A percentile compares a stretch with the other conserved stretches of the same genome.
Conservation (phyloP, 495 filamentous ascomycete genomes). For the Elasticomyces elasticus region DNA sequence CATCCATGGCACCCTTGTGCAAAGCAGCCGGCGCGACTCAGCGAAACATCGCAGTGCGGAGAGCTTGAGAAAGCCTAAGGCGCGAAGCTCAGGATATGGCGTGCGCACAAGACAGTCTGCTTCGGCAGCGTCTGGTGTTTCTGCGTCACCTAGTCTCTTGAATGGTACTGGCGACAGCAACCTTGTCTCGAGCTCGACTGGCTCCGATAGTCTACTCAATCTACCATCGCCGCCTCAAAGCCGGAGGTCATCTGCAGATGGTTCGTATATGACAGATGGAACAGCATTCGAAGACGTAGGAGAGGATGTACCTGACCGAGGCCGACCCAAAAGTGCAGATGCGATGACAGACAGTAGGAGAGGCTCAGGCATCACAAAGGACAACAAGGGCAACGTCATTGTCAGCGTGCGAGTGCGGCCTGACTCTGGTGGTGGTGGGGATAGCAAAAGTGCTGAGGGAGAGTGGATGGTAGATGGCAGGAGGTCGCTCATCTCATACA, state of each 20-base stretch:
- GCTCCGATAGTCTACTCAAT: constrained; percentile 61
- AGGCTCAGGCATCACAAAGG: constrained; percentile 24
- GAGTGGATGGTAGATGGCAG: constrained; percentile 93
- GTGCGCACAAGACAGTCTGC: constrained; percentile 28
- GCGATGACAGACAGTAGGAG: constrained; percentile 21
- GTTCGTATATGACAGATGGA: constrained; percentile 79
- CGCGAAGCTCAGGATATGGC: constrained; percentile 23
- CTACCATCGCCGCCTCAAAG: constrained; percentile 74
- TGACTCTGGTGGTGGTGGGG: constrained; percentile 51
- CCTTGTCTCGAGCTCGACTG: constrained; percentile 49
- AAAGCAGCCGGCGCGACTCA: constrained; percentile 17
- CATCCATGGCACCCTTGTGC: constrained; percentile 1
- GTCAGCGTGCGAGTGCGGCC: constrained; percentile 92
- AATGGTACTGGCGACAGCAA: constrained; percentile 70
- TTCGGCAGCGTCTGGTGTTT: neutral
- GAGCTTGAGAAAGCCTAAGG: constrained; percentile 28
- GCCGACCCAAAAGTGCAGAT: constrained; percentile 38
- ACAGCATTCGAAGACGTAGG: constrained; percentile 72
- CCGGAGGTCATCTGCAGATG: constrained; percentile 78
- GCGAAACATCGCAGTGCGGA: constrained; percentile 16
- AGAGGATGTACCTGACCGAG: constrained; percentile 38
- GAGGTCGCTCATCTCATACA: constrained; percentile 67
- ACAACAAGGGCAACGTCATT: constrained; percentile 87
- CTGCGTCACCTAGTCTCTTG: constrained; percentile 51
- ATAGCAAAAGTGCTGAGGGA: constrained; percentile 52